Conservation (phyloP, 2,329 filamentous ascomycete genomes). For the Diaporthe australafricana region DNA sequence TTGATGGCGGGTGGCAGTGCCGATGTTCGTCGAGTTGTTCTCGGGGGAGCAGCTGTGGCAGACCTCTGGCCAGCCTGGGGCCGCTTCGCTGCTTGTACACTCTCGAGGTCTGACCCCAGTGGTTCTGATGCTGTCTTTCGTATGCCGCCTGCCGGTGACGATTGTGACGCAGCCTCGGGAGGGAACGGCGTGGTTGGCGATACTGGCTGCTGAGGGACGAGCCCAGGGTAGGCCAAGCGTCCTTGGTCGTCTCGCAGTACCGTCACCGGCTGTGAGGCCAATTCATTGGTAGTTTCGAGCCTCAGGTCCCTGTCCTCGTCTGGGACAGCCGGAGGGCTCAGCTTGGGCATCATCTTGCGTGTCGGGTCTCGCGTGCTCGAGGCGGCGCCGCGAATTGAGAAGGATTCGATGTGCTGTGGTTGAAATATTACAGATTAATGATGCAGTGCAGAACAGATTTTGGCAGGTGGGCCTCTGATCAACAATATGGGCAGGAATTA, state of each 20-base stretch:
- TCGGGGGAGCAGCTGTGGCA: slow-evolving; percentile 40
- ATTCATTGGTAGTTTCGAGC: slow-evolving; percentile 42
- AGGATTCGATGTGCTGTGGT: not conserved
- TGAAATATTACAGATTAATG: not conserved
- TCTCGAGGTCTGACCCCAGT: not conserved
- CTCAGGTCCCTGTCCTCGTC: slow-evolving; percentile 39
- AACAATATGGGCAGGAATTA: not conserved
- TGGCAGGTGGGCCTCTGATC: not conserved
- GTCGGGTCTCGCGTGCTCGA: slow-evolving; percentile 4
- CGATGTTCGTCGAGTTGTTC: slow-evolving; percentile 35
- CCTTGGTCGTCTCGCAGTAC: slow-evolving; percentile 48
- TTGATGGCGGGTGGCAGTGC: slow-evolving; percentile 38
- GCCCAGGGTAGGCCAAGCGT: slow-evolving; percentile 47
- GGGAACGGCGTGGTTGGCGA: slow-evolving; percentile 33
- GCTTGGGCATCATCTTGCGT: slow-evolving; percentile 25
- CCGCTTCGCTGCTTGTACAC: slow-evolving; percentile 12
- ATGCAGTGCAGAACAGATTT: not conserved
- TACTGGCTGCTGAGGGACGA: slow-evolving; percentile 46
- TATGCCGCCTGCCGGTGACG: slow-evolving; percentile 1
- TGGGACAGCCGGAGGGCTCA: slow-evolving; percentile 2
- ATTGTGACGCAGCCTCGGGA: not conserved
- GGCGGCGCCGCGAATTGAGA: not conserved
- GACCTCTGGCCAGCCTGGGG: slow-evolving; percentile 40
- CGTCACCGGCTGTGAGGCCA: slow-evolving; percentile 43
- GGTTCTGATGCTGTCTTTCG: slow-evolving; percentile 37